These are phyloP conservation scores for Hymenoscyphus occultus DNA, from an alignment of 2,329 filamentous ascomycete genomes.

Conservation along the genomic window DNA sequence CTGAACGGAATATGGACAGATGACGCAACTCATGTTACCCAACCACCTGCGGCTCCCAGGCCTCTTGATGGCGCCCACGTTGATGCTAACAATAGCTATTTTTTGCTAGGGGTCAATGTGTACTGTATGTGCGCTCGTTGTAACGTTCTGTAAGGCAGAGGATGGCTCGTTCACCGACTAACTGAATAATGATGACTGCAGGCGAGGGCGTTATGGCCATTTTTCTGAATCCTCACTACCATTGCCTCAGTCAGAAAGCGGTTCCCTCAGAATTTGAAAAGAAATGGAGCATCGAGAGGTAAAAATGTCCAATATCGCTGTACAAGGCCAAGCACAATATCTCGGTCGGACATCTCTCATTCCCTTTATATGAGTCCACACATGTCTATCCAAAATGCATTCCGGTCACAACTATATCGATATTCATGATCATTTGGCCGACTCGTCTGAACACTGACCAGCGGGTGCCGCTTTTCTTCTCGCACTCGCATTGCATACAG, in stretches of 20 bases:
- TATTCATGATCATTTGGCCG: no score
- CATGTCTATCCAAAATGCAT: no score
- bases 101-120: no score
- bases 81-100: conserved; percentile 1
- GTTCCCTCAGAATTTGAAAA: no score
- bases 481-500: not conserved
- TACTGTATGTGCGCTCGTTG: not conserved
- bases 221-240: not conserved
- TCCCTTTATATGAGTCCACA: no score
- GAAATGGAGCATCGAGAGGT: no score
- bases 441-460: no score
- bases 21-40: not conserved
- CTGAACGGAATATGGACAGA: not conserved
- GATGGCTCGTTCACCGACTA: not conserved
- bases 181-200: not conserved
- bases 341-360: no score
- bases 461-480: not conserved
- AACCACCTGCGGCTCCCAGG: not conserved
- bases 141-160: not conserved
- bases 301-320: no score
- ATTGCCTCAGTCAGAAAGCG: not conserved
- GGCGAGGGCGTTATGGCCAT: not conserved
- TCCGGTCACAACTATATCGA: no score
- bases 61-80: not conserved
- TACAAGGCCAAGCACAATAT: no score